phyloP scores from a whole-genome alignment of 116 monocot species.

The Cymodocea nodosa region DNA sequence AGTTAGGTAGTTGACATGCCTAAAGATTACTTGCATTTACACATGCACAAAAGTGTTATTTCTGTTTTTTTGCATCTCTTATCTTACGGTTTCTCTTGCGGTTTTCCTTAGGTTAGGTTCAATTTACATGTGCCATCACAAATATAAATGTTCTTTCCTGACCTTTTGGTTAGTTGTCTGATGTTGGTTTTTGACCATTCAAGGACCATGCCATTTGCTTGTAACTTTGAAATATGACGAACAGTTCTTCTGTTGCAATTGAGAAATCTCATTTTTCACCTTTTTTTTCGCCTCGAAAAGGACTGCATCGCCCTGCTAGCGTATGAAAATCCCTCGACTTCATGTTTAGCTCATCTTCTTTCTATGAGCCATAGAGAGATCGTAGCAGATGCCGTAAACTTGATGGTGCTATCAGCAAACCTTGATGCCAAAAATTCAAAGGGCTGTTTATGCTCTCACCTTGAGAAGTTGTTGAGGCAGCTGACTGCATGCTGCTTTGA shows the following conservation, averaged over 20 bases:
- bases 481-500: conserved; percentile 45
- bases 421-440: conserved; percentile 30
- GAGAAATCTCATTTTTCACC: not conserved
- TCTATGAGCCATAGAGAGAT: conserved; percentile 49
- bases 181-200: not conserved
- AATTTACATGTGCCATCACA: no score
- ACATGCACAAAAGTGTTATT: no score
- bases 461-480: conserved; percentile 70
- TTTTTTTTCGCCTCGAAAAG: conserved; percentile 14
- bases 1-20: no score
- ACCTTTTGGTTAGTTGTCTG: not conserved
- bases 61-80: no score
- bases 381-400: conserved; percentile 84
- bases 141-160: no score
- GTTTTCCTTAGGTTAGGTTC: no score
- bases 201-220: not conserved
- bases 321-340: conserved; percentile 44
- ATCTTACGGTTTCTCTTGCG: no score
- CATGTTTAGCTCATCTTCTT: conserved; percentile 60
- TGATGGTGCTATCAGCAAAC: conserved; percentile 44
- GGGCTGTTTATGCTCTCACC: conserved; percentile 21
- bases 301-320: conserved; percentile 67
- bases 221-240: not conserved
- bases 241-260: not conserved
- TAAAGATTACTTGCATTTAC: no score